Conservation (phyloP, 2,329 filamentous ascomycete genomes). For the Pseudocercospora vitis region DNA sequence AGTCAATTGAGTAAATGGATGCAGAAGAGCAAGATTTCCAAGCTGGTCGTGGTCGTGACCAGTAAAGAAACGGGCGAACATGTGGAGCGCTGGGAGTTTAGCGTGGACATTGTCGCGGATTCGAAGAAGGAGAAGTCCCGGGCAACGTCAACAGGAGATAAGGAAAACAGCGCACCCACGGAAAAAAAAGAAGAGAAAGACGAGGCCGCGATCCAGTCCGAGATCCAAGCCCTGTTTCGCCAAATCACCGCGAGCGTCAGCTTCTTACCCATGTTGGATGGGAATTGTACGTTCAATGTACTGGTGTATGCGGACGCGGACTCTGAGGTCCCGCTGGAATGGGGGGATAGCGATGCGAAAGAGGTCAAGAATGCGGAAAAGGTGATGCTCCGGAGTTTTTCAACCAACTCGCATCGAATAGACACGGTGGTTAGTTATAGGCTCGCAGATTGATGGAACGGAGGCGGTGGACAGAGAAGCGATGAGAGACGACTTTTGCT, state of each 20-base stretch:
- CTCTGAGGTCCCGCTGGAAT: constrained; percentile 94
- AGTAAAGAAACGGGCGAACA: constrained; percentile 96
- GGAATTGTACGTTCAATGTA: constrained; percentile 98
- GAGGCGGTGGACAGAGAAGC: background rate
- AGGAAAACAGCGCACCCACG: constrained; percentile 63
- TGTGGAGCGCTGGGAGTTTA: constrained; percentile 97
- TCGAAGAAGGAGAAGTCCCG: background rate
- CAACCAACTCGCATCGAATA: constrained; percentile 88
- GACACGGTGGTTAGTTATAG: constrained; percentile 96
- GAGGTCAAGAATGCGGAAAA: constrained; percentile 94
- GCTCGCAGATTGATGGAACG: background rate
- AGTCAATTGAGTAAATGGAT: constrained; percentile 97
- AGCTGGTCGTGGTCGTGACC: constrained; percentile 93
- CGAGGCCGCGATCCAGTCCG: constrained; percentile 88
- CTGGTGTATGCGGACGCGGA: constrained; percentile 96
- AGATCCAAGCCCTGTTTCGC: constrained; percentile 94
- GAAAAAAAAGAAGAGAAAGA: constrained; percentile 65
- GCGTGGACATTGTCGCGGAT: constrained; percentile 55
- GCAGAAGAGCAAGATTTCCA: constrained; percentile 93
- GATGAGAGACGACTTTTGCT: background rate
- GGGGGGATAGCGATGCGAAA: constrained; percentile 97
- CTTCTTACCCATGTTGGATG: constrained; percentile 88
- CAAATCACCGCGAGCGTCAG: constrained; percentile 98
- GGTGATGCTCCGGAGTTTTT: constrained; percentile 93
- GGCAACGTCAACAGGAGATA: constrained; percentile 49